Evolutionary conservation across 208 protist species (phyloP).

Genomic region (Trichomonas tenax): DNA sequence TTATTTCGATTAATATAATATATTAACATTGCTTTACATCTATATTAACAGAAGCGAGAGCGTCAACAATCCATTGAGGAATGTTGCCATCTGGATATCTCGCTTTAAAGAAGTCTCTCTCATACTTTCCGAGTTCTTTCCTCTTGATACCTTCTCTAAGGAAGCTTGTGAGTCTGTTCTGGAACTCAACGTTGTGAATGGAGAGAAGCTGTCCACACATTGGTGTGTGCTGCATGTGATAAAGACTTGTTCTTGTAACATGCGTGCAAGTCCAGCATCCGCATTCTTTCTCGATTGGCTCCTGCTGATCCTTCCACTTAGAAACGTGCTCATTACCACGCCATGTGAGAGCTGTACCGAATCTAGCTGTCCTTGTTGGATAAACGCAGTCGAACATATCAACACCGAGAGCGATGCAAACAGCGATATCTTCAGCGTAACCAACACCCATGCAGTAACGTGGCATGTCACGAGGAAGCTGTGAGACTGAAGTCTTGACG

Average conservation of each 20-base stretch:
- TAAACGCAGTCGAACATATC: conserved; percentile 99
- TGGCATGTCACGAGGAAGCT: conserved; percentile 59
- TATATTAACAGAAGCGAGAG: neutral
- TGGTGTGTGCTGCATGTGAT: conserved; percentile 8
- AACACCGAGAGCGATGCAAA: conserved; percentile 87
- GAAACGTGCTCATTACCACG: conserved; percentile 38
- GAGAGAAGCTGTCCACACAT: conserved; percentile 65
- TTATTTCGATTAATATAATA: neutral
- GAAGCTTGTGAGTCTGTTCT: conserved; percentile 67
- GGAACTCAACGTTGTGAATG: conserved; percentile 89
- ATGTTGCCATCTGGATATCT: neutral
- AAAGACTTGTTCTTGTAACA: neutral
- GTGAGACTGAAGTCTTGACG: conserved; percentile 61
- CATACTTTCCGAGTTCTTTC: conserved; percentile 28
- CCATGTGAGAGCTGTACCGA: conserved; percentile 73
- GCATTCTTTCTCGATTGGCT: conserved; percentile 57
- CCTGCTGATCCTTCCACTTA: conserved; percentile 31
- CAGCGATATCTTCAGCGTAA: conserved; percentile 91
- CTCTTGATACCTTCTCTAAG: conserved; percentile 57
- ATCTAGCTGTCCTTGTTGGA: conserved; percentile 83
- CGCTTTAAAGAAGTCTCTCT: conserved; percentile 36
- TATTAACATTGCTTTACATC: neutral
- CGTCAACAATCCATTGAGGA: conserved; percentile 31
- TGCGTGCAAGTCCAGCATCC: conserved; percentile 47
- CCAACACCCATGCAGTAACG: conserved; percentile 96